A percentile compares a stretch with the other conserved stretches of the same genome.
These are phyloP conservation scores for Coemansia guatemalensis DNA, from an alignment of 192 early-diverging fungal species.

Conservation along the genomic window DNA sequence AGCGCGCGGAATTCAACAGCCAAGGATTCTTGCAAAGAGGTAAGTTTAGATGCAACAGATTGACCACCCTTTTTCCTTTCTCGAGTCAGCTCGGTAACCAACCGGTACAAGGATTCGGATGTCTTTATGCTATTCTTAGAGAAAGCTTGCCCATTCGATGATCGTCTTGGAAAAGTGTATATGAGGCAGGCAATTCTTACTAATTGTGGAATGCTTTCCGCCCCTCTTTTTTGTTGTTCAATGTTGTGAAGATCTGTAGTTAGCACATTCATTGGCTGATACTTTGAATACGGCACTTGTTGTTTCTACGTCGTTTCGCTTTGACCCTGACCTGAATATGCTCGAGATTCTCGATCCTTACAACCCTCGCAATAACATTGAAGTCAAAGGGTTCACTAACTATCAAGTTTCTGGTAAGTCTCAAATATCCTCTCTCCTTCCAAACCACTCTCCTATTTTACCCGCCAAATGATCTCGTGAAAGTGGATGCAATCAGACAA, in stretches of 20 bases:
- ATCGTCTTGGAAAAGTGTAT: neutral
- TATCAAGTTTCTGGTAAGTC: conserved; percentile 37
- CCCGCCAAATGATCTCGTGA: no score
- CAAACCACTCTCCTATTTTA: no score
- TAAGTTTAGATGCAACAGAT: conserved; percentile 9
- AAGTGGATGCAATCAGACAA: no score
- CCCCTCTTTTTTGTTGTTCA: neutral
- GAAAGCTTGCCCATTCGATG: no score
- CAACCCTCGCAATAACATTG: conserved; percentile 45
- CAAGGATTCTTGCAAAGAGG: conserved; percentile 32
- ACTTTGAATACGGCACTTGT: conserved; percentile 51
- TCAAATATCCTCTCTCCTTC: no score
- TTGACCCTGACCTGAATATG: conserved; percentile 52
- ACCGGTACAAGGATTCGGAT: no score
- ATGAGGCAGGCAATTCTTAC: neutral
- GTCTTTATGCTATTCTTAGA: no score
- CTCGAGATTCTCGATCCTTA: conserved; percentile 52
- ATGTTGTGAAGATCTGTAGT: conserved; percentile 10
- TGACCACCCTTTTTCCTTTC: no score
- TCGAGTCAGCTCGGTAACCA: neutral
- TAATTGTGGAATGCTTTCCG: no score
- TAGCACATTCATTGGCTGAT: conserved; percentile 35
- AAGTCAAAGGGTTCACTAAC: conserved; percentile 32
- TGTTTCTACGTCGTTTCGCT: conserved; percentile 48
- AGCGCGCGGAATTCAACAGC: conserved; percentile 32